phyloP scores from a whole-genome alignment of 192 early-diverging fungal species.

The Rhizophlyctis rosea region DNA sequence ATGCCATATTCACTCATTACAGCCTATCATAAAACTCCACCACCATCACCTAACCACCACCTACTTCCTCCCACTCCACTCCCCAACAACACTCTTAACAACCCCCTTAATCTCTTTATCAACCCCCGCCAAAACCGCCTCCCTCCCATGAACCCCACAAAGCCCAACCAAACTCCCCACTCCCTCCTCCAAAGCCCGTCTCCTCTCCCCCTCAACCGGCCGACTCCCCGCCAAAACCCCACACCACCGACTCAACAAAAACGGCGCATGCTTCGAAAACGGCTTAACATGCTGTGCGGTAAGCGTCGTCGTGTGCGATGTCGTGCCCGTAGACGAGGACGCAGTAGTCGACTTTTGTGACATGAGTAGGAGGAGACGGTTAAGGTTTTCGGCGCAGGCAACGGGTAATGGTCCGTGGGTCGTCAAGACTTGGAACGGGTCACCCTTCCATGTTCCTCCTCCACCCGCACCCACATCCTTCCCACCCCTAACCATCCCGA shows the following conservation, averaged over 20 bases:
- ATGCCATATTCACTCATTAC: too few relatives aligned
- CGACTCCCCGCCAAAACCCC: slow-evolving; percentile 45
- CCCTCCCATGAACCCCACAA: slow-evolving; percentile 62
- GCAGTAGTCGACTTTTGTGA: slow-evolving; percentile 12
- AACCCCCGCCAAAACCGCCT: slow-evolving; percentile 60
- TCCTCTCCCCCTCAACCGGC: slow-evolving; percentile 24
- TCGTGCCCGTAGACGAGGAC: background rate
- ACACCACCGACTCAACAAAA: slow-evolving; percentile 52
- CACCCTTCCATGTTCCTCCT: too few relatives aligned
- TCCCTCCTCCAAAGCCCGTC: slow-evolving; percentile 48
- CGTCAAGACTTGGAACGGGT: slow-evolving; percentile 35
- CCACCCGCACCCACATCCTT: too few relatives aligned
- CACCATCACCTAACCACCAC: too few relatives aligned
- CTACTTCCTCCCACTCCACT: too few relatives aligned
- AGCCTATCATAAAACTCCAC: too few relatives aligned
- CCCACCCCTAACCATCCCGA: too few relatives aligned
- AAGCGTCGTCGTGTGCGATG: background rate
- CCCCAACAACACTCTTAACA: slow-evolving; percentile 39
- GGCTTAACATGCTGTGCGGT: slow-evolving; percentile 27
- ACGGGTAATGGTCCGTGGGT: slow-evolving; percentile 29
- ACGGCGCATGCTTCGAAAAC: slow-evolving; percentile 37
- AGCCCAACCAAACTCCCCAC: slow-evolving; percentile 63
- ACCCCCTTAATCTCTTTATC: slow-evolving; percentile 32
- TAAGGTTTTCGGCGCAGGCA: slow-evolving; percentile 13
- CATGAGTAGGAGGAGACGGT: slow-evolving; percentile 19